Base-by-base conservation (phyloP, 1,284 basidiomycete genomes). In the Moniliophthora roreri region DNA sequence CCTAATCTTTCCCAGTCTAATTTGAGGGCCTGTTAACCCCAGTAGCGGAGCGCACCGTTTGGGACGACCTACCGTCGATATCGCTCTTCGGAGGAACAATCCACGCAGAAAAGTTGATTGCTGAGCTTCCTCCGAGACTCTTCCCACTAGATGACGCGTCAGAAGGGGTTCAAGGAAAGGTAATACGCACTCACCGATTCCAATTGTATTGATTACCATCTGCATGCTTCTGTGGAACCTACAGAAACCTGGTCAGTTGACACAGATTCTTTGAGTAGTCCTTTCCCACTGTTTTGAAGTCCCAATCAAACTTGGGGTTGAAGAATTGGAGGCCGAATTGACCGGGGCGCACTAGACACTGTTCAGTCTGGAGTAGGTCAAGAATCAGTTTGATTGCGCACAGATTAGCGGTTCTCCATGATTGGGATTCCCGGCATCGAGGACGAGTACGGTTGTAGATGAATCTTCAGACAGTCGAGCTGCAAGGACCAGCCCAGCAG, bases 401-500 rank as follows among this genome's bases (percentile, higher is more conserved):
- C 55, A 40, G 38, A 52, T 52, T 6, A 52, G 37, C 34, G 48
- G 48, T 15, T 53, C 48, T 21, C 41, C 48, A 15, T 50, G 34
- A 37, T 53, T 52, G 15, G 51, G n/a, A 11, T 63, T 57, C 21
- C 70, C 72, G 21, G 66, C 67, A 59, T 72, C 70, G 5, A 72
- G 54, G 11, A 71, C 67, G 3, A 68, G 60, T 13, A 71, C 62
- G 11, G 70, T 69, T 15, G 63, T 60, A n/a, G 60, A 54, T 1
- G 71, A 52, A 55, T 81, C 72, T 47, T 78, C 76, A 0, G 74
- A 66, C 23, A 83, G 63, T 5, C 79, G 69, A 24, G 66, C 63
- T 3, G 80, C 80, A 1, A 82, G 65, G 0, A 74, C 73, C 11
- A 78, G 65, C 9, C 80, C 80, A 0, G 74, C 72, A 4, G 79